Evolutionary conservation across 768 basidiomycete species (phyloP).

Genomic region (Boletus pseudopeckii): DNA sequence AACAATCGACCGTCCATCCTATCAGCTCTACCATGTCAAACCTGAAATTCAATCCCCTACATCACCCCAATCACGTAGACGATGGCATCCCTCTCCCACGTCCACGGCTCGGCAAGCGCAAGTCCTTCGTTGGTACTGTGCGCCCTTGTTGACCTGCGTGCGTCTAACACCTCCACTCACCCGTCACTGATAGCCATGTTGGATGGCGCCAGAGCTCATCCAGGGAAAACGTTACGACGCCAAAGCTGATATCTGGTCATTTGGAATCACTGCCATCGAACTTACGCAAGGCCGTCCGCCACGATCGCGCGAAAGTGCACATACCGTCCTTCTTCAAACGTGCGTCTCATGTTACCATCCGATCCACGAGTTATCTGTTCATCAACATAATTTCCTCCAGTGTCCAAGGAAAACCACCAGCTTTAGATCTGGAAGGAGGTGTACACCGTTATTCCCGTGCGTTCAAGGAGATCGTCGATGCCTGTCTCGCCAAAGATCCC

Average conservation of each 20-base stretch:
- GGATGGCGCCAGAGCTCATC: slow-evolving; percentile 97
- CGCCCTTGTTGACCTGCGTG: slow-evolving; percentile 19
- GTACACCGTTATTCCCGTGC: slow-evolving; percentile 71
- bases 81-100: slow-evolving; percentile 19
- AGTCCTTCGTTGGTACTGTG: slow-evolving; percentile 90
- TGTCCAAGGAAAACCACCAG: slow-evolving; percentile 75
- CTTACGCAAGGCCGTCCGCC: slow-evolving; percentile 86
- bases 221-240: slow-evolving; percentile 80
- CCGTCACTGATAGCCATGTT: slow-evolving; percentile 60
- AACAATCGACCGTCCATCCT: slow-evolving; percentile 33
- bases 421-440: slow-evolving; percentile 69
- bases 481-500: slow-evolving; percentile 85
- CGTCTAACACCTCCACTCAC: not conserved
- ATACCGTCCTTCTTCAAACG: slow-evolving; percentile 74
- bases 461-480: slow-evolving; percentile 80
- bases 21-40: slow-evolving; percentile 24
- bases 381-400: slow-evolving; percentile 32
- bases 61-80: slow-evolving; percentile 5
- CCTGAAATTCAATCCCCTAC: slow-evolving; percentile 35
- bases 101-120: slow-evolving; percentile 68
- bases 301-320: slow-evolving; percentile 70
- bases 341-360: slow-evolving; percentile 29
- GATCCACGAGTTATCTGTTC: not conserved
- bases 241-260: slow-evolving; percentile 93
- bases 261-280: slow-evolving; percentile 93